These are phyloP conservation scores for Sporodiniella umbellata DNA, from an alignment of 371 early-diverging fungal species.

Conservation along the genomic window DNA sequence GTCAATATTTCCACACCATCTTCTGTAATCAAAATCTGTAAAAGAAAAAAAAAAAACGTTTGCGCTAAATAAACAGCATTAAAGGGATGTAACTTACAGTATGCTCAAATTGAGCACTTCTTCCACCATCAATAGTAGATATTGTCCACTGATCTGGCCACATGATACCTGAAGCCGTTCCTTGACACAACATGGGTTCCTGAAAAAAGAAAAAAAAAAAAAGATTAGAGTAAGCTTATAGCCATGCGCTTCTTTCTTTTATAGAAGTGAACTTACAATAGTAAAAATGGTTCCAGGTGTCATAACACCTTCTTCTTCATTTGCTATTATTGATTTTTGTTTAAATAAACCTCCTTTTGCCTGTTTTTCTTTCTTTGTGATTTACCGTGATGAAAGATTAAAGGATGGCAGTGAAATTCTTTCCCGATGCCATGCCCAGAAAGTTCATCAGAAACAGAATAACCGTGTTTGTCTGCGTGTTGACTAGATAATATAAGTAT, in stretches of 20 bases:
- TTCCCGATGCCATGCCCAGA: constrained; percentile 90
- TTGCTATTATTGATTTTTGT: constrained; percentile 38
- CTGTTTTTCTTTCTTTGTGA: neutral
- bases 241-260: too few species aligned
- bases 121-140: constrained; percentile 75
- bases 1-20: constrained; percentile 76
- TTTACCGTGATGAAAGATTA: constrained; percentile 63
- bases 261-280: too few species aligned
- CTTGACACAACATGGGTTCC: constrained; percentile 85
- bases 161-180: constrained; percentile 58
- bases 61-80: neutral
- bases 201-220: neutral
- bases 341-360: neutral
- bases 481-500: too few species aligned
- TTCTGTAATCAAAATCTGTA: constrained; percentile 58
- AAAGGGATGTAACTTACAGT: constrained; percentile 19
- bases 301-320: constrained; percentile 65
- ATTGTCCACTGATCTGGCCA: constrained; percentile 94
- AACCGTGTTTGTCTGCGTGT: constrained; percentile 54
- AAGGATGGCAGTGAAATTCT: constrained; percentile 62
- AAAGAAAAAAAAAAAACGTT: constrained; percentile 25
- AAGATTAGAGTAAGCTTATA: neutral
- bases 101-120: constrained; percentile 81
- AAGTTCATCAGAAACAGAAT: constrained; percentile 68
- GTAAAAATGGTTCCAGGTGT: constrained; percentile 80